Evolutionary conservation across 495 filamentous ascomycete species (phyloP), one percentile per base, ranked within the genome.

Genomic region (Articulospora tetracladia): DNA sequence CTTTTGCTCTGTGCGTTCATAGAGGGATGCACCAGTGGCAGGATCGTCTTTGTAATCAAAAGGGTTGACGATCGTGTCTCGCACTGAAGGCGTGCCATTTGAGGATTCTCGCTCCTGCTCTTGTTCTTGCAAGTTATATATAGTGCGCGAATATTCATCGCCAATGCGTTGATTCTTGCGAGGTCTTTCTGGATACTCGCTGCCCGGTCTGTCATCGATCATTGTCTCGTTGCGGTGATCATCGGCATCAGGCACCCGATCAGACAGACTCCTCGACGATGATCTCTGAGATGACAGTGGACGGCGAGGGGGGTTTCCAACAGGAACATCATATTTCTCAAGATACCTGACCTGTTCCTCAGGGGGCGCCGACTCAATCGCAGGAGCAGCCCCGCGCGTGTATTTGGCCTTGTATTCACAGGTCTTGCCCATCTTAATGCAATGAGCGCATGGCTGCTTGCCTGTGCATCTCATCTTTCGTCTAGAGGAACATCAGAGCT

Each of bases 401-500:
- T 61, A 54, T 8, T 4, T 24, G 24, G 36, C 52, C 17, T 26
- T 55, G 22, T 55, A 61, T 27, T 41, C 34, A 24, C 58, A 61
- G 7, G 22, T 26, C 22, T 25, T 55, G 2, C 25, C 41, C 22
- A 26, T 41, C 30, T 55, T 32, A n/a, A 39, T 48, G 26, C 58
- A 61, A 30, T 49, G 58, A 3, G 36, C 49, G 22, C 58, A 61
- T 28, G 58, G 58, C 30, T 55, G 30, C 34, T 55, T 30, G 3
- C 58, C 58, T 3, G 50, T 55, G 22, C 58, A 61, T 30, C 58
- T 15, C 19, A 61, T 61, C 22, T 61, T 61, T 50, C 19, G 24
- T 20, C 39, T 48, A 20, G 20, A 19, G 20, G 7, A 19, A 32
- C 15, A 20, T 49, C 50, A 27, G 12, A 26, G 17, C 23, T 28